A percentile compares a stretch with the other conserved stretches of the same genome.
phyloP scores from a whole-genome alignment of 495 filamentous ascomycete genomes.

The Penicillium robsamsonii region DNA sequence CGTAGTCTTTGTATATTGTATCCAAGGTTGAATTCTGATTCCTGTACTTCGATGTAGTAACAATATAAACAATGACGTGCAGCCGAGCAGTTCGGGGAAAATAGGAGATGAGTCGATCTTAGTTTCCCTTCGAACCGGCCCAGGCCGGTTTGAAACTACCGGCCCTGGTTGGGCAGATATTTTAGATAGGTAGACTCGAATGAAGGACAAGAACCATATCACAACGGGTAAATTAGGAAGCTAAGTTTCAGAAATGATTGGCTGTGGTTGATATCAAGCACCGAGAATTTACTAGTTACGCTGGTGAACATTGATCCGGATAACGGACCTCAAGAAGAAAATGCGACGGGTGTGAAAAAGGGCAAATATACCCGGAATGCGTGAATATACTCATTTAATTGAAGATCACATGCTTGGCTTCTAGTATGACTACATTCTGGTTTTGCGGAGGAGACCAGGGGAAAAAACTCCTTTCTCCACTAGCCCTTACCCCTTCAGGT shows the following conservation, averaged over 20 bases:
- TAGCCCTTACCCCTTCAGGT: slow-evolving; percentile 19
- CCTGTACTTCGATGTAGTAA: not conserved
- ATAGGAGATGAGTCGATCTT: slow-evolving; percentile 25
- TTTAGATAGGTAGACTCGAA: slow-evolving; percentile 17
- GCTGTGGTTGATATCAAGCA: slow-evolving; percentile 4
- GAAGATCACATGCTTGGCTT: slow-evolving; percentile 5
- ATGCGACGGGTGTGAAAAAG: slow-evolving; percentile 11
- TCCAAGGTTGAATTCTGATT: not conserved
- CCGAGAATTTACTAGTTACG: slow-evolving; percentile 8
- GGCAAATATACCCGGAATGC: slow-evolving; percentile 7
- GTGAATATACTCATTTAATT: slow-evolving; percentile 1
- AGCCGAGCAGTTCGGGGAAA: slow-evolving; percentile 21
- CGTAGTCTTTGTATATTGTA: no score
- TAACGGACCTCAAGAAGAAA: slow-evolving; percentile 13
- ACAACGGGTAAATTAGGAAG: slow-evolving; percentile 32
- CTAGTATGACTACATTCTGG: not conserved
- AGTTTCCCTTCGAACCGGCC: slow-evolving; percentile 17
- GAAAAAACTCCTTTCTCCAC: slow-evolving; percentile 19
- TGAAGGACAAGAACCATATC: slow-evolving; percentile 14
- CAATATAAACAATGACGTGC: slow-evolving; percentile 22
- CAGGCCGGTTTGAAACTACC: slow-evolving; percentile 23
- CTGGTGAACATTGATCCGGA: slow-evolving; percentile 26
- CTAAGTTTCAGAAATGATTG: slow-evolving; percentile 17
- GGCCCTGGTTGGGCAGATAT: slow-evolving; percentile 16
- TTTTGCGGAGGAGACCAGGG: slow-evolving; percentile 19